Evolutionary conservation across 2,329 filamentous ascomycete genomes (phyloP), one percentile per base, ranked within the genome.

Genomic region (Aspergillus uvarum): DNA sequence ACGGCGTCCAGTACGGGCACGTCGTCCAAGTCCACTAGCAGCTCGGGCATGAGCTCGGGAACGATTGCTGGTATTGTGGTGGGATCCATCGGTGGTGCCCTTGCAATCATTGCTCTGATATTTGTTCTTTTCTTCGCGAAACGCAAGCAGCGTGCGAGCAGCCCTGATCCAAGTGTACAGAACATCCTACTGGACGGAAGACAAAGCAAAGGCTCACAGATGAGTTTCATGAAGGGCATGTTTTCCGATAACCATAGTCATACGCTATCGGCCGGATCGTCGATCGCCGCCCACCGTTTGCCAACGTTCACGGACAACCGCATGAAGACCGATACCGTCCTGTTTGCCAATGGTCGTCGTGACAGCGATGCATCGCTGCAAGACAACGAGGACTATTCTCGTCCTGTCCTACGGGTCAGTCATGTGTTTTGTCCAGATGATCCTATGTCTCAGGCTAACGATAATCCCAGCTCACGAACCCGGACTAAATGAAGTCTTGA

Each of bases 301-400:
- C 69, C 68, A 5, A 72, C 70, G 14, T 79, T 76, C 54, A 80
- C 75, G 44, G 79, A 81, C 62, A 75, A 75, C 62, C 76, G 79
- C 59, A 69, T 81, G 72, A 80, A 79, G 60, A 75, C 76, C 50
- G 75, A 75, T 60, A 71, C 74, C 7, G 64, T 72, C 24, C 72
- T 80, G 56, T 79, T 77, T 63, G 71, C 73, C 14, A 72, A 77
- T 54, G 77, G 76, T 56, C 67, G 72, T 52, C 77, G 77, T 35
- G 68, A 75, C 49, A 80, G 78, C 66, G 78, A 75, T 60, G 70
- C 79, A 19, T 81, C 79, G 19, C 73, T 81, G 21, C 78, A 80
- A 61, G 79, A 81, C 61, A 76, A 80, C 58, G 76, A 79, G 66
- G 79, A 81, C 63, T 81, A 81, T 67, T 80, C 79, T 35, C 72